Evolutionary conservation across 1,284 basidiomycete genomes (phyloP), one percentile per base, ranked within the genome.

Genomic region (Lentinula novae-zelandiae): DNA sequence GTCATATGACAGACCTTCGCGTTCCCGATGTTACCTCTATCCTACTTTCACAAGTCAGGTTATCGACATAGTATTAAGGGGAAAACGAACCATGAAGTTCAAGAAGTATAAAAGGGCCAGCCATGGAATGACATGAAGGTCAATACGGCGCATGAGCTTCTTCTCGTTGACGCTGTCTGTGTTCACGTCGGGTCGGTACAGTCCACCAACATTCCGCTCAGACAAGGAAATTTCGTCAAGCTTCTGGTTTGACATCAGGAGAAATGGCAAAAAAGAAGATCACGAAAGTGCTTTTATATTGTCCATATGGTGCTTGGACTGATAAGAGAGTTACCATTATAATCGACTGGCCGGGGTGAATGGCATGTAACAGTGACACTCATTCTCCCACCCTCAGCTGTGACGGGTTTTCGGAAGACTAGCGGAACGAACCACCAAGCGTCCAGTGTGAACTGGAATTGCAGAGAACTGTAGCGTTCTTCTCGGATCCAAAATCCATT

Each of bases 21-120:
- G 67, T 88, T 88, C 61, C 82, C 86, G 65, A 89, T 83, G 58
- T 82, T 87, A 53, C 85, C 81, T 66, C 86, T 76, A 69, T 90
- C 87, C 44, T 46, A 22, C 5, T 46, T 46, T 46, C 20, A 20
- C 44, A 46, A 22, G 44, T 46, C 44, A 22, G 15, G 15, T 12
- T 20, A 22, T 46, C 44, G 8, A 46, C 22, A 46, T 8, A 7
- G 20, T 2, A 46, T 46, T 22, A 1, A 20, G 44, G 9, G 5
- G 17, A n/a, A 20, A 20, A 46, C 44, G 9, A 87, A 46, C 44
- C 57, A 84, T 70, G 63, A 81, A 83, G 63, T 80, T 85, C 63
- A 89, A 75, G 20, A 89, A 77, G 71, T 89, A 89, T 22, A 89
- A 72, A 10, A 88, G 66, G 20, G 80, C 74, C 49, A 85, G 67